phyloP scores from a whole-genome alignment of 2,329 filamentous ascomycete genomes.

The Talaromyces sp. region DNA sequence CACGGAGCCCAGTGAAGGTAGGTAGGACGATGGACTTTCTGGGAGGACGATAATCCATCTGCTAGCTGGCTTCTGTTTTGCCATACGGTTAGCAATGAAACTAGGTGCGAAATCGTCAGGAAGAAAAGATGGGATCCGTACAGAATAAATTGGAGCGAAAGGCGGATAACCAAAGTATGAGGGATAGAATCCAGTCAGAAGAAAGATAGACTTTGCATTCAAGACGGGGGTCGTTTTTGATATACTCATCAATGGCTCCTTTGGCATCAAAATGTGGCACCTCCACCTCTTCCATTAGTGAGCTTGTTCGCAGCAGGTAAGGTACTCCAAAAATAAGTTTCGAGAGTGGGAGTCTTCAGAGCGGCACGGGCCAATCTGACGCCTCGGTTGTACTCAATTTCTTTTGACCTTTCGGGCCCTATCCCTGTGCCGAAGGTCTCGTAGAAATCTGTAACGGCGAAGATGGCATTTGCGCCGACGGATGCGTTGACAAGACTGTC shows the following conservation, averaged over 20 bases:
- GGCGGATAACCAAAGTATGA: constrained; percentile 9
- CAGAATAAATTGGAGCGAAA: constrained; percentile 14
- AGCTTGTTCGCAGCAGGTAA: constrained; percentile 49
- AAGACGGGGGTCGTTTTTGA: constrained; percentile 6
- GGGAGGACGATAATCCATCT: constrained; percentile 2
- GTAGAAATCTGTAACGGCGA: constrained; percentile 57
- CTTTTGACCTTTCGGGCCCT: neutral
- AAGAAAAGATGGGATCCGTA: neutral
- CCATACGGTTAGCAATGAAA: neutral
- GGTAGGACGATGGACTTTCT: neutral
- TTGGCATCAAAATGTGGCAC: constrained; percentile 17
- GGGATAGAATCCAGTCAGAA: constrained; percentile 14
- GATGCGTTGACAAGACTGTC: constrained; percentile 34
- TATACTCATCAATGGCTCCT: constrained; percentile 12
- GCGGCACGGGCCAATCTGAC: constrained; percentile 56
- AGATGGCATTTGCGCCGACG: constrained; percentile 51
- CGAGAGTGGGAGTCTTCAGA: constrained; percentile 36
- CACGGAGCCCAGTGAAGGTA: constrained; percentile 3
- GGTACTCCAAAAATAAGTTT: constrained; percentile 51
- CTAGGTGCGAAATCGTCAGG: neutral
- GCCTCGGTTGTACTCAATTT: constrained; percentile 29
- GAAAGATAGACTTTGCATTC: constrained; percentile 11
- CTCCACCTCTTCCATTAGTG: constrained; percentile 38
- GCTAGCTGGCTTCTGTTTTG: constrained; percentile 9
- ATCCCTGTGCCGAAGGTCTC: constrained; percentile 11